Conservation (phyloP, 1,139 yeast species). For the Kodamaea anthophila region DNA sequence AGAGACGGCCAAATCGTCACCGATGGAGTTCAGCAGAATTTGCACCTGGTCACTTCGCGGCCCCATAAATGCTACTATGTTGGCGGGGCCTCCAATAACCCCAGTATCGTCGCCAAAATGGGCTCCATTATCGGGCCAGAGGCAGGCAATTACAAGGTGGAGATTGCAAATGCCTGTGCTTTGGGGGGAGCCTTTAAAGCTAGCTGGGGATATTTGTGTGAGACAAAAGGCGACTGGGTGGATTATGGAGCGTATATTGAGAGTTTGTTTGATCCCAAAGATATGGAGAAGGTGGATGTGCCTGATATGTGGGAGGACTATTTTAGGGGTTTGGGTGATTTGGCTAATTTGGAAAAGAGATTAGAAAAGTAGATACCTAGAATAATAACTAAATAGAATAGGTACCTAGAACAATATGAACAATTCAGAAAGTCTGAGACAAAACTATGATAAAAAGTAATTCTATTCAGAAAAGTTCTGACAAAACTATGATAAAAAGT, state of each 20-base stretch:
- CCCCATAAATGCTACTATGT: slow-evolving; percentile 76
- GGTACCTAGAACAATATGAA: too few species aligned
- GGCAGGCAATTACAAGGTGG: slow-evolving; percentile 64
- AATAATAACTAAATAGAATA: too few species aligned
- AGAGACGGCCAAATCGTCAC: slow-evolving; percentile 38
- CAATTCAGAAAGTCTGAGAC: too few species aligned
- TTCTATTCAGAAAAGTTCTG: too few species aligned
- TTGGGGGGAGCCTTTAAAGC: slow-evolving; percentile 92
- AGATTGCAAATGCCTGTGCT: slow-evolving; percentile 88
- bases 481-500: too few species aligned
- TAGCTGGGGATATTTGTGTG: slow-evolving; percentile 54
- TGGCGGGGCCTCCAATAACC: slow-evolving; percentile 81
- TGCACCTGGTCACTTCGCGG: slow-evolving; percentile 39
- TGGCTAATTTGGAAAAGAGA: slow-evolving; percentile 41
- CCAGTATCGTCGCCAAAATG: slow-evolving; percentile 60
- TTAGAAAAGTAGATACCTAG: slow-evolving; percentile 10
- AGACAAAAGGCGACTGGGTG: slow-evolving; percentile 30
- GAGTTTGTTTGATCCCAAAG: slow-evolving; percentile 32
- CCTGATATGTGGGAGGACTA: slow-evolving; percentile 44
- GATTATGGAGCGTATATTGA: slow-evolving; percentile 38
- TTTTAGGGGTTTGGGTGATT: slow-evolving; percentile 45
- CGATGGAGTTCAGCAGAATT: slow-evolving; percentile 44
- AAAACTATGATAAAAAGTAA: too few species aligned
- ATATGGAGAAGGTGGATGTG: slow-evolving; percentile 38
- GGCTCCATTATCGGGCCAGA: slow-evolving; percentile 62